These are phyloP conservation scores for Cyclotella sp. DNA, from an alignment of 108 stramenopile genomes.

Conservation along the genomic window DNA sequence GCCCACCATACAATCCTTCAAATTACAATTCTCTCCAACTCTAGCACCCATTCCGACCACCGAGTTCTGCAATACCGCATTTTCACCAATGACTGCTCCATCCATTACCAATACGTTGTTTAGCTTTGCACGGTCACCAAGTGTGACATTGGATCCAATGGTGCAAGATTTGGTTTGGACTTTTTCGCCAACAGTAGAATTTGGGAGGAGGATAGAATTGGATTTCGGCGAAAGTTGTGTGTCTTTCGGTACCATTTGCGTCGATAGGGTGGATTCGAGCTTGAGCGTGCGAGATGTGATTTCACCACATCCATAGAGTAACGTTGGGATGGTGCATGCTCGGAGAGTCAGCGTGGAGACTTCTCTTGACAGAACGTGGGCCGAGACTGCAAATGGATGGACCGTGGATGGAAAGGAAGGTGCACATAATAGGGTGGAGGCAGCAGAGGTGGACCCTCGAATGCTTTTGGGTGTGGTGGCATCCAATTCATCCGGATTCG, in stretches of 20 bases:
- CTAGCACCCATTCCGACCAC: constrained; percentile 62
- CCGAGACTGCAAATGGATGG: constrained; percentile 62
- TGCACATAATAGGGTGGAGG: not conserved
- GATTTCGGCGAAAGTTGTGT: constrained; percentile 67
- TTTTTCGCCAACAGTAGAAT: constrained; percentile 66
- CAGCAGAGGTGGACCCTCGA: not conserved
- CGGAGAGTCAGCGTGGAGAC: constrained; percentile 63
- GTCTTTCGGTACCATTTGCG: constrained; percentile 28
- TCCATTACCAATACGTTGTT: constrained; percentile 90
- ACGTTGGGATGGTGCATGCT: constrained; percentile 67
- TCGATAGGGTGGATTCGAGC: constrained; percentile 18
- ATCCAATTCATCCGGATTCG: constrained; percentile 8
- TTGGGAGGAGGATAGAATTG: constrained; percentile 66
- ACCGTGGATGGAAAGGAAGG: constrained; percentile 35
- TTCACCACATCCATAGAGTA: constrained; percentile 78
- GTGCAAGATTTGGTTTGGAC: constrained; percentile 76
- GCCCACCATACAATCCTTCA: constrained; percentile 88
- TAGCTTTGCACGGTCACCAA: constrained; percentile 72
- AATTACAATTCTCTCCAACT: constrained; percentile 84
- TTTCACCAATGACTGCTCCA: constrained; percentile 72
- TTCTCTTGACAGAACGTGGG: constrained; percentile 59
- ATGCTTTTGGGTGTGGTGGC: constrained; percentile 13
- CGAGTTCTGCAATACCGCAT: constrained; percentile 80
- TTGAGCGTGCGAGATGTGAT: constrained; percentile 54
- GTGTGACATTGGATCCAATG: constrained; percentile 60